Evolutionary conservation across 176 grass and related monocot genomes (phyloP).

Genomic region (Triticum monococcum): DNA sequence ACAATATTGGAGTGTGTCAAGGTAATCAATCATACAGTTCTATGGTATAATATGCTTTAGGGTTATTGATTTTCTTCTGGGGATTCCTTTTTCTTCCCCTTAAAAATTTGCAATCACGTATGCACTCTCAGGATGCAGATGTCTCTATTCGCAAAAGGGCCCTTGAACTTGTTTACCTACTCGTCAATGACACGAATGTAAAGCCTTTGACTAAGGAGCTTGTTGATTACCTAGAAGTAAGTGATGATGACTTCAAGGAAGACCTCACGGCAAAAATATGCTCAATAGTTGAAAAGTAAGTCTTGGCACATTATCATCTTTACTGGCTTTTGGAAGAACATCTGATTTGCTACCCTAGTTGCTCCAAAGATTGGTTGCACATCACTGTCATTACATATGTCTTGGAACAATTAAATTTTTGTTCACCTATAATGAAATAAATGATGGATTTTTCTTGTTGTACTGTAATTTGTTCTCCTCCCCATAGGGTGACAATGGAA

Average conservation of each 20-base stretch:
- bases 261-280: slow-evolving; percentile 95
- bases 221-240: slow-evolving; percentile 96
- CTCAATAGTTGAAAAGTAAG: slow-evolving; percentile 97
- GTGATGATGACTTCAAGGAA: slow-evolving; percentile 96
- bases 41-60: neutral
- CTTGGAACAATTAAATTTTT: neutral
- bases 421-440: neutral
- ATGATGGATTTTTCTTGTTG: neutral
- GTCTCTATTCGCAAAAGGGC: slow-evolving; percentile 99
- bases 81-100: slow-evolving; percentile 23
- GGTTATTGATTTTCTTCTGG: slow-evolving; percentile 14
- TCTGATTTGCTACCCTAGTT: neutral
- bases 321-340: slow-evolving; percentile 6
- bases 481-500: neutral
- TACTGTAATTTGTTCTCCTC: neutral
- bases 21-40: slow-evolving; percentile 45
- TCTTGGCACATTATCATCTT: neutral
- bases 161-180: slow-evolving; percentile 86
- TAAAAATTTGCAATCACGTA: slow-evolving; percentile 25
- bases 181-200: slow-evolving; percentile 88
- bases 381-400: slow-evolving; percentile 5
- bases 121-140: slow-evolving; percentile 88
- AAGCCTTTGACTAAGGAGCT: slow-evolving; percentile 96
- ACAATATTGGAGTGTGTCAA: slow-evolving; percentile 99
- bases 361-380: neutral